Percentiles rank a stretch among this genome's conserved stretches.
Conservation (phyloP, 2,329 filamentous ascomycete species). For the Apiospora aurea region DNA sequence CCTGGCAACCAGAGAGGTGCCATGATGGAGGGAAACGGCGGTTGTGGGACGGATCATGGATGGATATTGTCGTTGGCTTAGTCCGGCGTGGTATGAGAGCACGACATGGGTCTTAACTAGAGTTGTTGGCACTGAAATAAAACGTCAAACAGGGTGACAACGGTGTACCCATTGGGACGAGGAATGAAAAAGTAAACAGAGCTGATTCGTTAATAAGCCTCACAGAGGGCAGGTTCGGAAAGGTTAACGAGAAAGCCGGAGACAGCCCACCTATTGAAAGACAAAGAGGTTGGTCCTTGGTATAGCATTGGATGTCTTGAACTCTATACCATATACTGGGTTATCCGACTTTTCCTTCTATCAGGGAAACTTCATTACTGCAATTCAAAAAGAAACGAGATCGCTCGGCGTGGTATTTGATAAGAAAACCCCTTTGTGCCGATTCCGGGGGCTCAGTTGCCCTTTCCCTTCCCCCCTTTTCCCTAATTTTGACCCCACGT, state of each 20-base stretch:
- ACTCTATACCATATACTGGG: neutral
- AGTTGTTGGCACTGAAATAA: no score
- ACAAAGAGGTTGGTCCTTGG: neutral
- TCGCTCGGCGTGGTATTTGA: no score
- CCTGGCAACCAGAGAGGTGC: neutral
- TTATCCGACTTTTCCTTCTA: neutral
- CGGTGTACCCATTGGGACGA: no score
- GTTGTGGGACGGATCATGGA: neutral
- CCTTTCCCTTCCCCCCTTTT: no score
- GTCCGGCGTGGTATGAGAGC: rapidly evolving
- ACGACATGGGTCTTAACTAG: no score
- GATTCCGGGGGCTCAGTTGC: no score
- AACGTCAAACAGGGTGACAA: no score
- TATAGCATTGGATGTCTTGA: neutral
- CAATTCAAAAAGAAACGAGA: no score
- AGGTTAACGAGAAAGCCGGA: no score
- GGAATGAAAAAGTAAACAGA: neutral
- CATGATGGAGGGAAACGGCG: neutral
- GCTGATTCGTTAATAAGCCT: neutral
- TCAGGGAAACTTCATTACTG: neutral
- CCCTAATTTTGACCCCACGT: no score
- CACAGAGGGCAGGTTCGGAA: neutral
- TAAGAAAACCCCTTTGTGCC: no score
- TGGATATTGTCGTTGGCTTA: neutral
- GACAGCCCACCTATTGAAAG: neutral